Evolutionary conservation across 2,329 filamentous ascomycete genomes (phyloP), one percentile per base, ranked within the genome.

Genomic region (Botrytis porri): DNA sequence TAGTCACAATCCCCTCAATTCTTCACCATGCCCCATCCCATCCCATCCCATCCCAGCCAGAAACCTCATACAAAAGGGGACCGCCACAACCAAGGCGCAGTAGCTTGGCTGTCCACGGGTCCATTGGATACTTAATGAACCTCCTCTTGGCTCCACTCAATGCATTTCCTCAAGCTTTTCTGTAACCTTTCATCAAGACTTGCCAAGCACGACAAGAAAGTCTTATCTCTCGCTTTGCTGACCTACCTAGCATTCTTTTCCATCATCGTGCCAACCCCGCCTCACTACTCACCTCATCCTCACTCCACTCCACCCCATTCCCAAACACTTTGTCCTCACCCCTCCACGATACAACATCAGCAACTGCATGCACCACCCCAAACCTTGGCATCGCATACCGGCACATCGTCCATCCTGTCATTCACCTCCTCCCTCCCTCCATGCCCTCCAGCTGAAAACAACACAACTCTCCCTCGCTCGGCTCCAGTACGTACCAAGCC

Each of bases 91-190:
- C 60, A 71, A 63, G 69, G 69, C 69, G 59, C 69, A 71, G 69
- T 18, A 12, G 22, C 69, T 65, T 71, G 69, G 69, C 59, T 39
- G 35, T n/a, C 32, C n/a, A n/a, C n/a, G n/a, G n/a, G n/a, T n/a
- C n/a, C n/a, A n/a, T n/a, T n/a, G n/a, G n/a, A n/a, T n/a, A n/a
- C n/a, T 51, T n/a, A n/a, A 71, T 25, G 12, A n/a, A 54, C 25
- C 4, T 71, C 69, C 29, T 71, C 69, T 71, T 71, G 69, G 69
- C 69, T 64, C 69, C 69, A 71, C 43, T 71, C 35, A 7, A 43
- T 71, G 22, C 60, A 20, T 35, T 43, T n/a, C 20, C 35, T 48
- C 60, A 65, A 71, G 69, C 43, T 64, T 71, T 71, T 65, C 43
- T 32, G n/a, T 7, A 51, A 57, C 22, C 29, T 32, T 25, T 37